Evolutionary conservation across 257 asterid species (phyloP), one percentile per base, ranked within the genome.

Genomic region (Mitragyna speciosa): DNA sequence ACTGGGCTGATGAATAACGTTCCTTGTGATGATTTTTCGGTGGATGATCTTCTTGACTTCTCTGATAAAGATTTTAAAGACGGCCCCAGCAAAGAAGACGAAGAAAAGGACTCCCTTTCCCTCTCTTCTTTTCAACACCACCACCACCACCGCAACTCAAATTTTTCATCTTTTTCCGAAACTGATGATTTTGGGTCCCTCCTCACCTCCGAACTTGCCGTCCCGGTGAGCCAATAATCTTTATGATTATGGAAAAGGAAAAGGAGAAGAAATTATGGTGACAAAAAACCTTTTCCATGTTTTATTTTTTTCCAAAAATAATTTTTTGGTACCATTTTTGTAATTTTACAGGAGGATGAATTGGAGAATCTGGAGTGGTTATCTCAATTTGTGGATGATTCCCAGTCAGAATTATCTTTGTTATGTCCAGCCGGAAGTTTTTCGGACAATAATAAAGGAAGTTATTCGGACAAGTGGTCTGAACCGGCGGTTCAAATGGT

Each of bases 21-120:
- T n/a, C 66, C 82, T 3, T 70, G 81, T 64, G 97, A 96, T 66
- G 99, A 96, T 87, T 96, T 96, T 79, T 94, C 97, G 33, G 97
- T 96, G 20, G 99, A 96, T 61, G 99, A 96, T 80, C 97, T 96
- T 26, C 93, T 96, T 58, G 98, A 96, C 75, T 93, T 96, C 82
- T 83, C 98, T 70, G 98, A 89, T 9, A 89, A 92, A 54, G 94
- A 89, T 33, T 89, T 90, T 80, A 89, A 85, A 76, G 97, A 87
- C 0, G 89, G 76, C 16, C 76, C 81, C 39, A 67, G 78, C 0
- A 80, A 82, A 22, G 92, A 90, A 33, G 89, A 77, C n/a, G 90
- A 86, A 3, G 88, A 79, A 30, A 83, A 85, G 36, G 72, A 70
- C 8, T 82, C 66, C 7, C 63, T 81, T 56, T 74, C 76, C 70